Conservation (phyloP, 495 filamentous ascomycete species). For the Acidiella bohemica region DNA sequence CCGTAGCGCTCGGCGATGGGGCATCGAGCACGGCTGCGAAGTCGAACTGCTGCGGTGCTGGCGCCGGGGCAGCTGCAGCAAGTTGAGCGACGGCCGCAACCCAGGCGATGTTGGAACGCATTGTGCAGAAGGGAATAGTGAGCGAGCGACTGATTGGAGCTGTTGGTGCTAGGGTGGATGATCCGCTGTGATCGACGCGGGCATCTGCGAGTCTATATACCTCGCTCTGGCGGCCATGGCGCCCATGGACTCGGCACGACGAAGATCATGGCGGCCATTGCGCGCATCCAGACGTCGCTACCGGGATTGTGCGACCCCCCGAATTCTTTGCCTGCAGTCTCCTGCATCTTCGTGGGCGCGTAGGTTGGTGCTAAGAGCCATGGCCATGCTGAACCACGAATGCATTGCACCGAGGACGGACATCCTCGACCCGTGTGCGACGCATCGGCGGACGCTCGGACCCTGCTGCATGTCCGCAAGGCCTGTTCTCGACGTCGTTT, state of each 20-base stretch:
- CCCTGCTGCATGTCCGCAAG: no score
- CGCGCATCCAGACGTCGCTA: neutral
- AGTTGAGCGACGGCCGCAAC: slow-evolving; percentile 3
- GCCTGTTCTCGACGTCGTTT: no score
- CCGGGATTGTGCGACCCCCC: no score
- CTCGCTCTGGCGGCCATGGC: neutral
- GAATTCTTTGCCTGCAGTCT: no score
- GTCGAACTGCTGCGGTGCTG: slow-evolving; percentile 9
- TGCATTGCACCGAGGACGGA: no score
- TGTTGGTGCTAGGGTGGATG: neutral
- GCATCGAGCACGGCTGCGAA: slow-evolving; percentile 6
- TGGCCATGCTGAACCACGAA: no score
- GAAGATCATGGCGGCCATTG: neutral
- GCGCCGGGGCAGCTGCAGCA: slow-evolving; percentile 2
- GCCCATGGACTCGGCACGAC: no score
- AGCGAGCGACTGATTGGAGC: neutral
- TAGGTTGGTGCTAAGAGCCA: no score
- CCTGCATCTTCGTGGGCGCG: no score
- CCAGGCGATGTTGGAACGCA: slow-evolving; percentile 1
- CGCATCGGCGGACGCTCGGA: no score
- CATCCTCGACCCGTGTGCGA: no score
- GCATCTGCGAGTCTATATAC: neutral
- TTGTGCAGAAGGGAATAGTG: neutral
- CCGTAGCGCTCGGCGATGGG: slow-evolving; percentile 1
- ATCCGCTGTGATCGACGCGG: neutral